A percentile compares a stretch with the other conserved stretches of the same genome.
These are phyloP conservation scores for Mycosphaerella arachidis DNA, from an alignment of 2,329 filamentous ascomycete genomes.

Conservation along the genomic window DNA sequence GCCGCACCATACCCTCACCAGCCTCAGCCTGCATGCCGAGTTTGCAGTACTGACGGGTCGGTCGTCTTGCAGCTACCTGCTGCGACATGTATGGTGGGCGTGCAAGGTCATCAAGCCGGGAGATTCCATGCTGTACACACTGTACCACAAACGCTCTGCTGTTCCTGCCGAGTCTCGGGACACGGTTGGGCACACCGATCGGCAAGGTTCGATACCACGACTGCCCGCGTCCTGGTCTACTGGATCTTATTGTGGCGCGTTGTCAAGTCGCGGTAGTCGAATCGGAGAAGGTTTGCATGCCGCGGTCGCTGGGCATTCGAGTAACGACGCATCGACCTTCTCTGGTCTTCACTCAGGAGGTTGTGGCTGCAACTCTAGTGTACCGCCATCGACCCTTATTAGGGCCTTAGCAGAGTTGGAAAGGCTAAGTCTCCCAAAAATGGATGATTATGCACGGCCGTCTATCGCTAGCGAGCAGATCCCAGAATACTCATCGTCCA, in stretches of 20 bases:
- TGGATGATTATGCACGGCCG: slow-evolving; percentile 11
- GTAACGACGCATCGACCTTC: neutral
- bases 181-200: slow-evolving; percentile 1
- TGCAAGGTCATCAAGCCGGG: neutral
- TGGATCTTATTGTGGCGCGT: slow-evolving; percentile 8
- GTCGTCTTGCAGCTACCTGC: neutral
- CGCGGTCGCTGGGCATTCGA: neutral
- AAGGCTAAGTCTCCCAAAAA: slow-evolving; percentile 6
- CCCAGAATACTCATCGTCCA: slow-evolving; percentile 12
- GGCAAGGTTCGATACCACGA: neutral
- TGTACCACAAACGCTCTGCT: neutral
- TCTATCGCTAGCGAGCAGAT: slow-evolving; percentile 13
- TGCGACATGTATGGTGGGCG: neutral
- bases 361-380: slow-evolving; percentile 9
- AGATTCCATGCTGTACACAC: neutral
- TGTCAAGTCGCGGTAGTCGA: slow-evolving; percentile 3
- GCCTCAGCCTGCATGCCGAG: neutral
- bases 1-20: neutral
- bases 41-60: neutral
- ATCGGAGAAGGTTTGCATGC: slow-evolving; percentile 9
- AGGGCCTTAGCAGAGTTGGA: neutral
- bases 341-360: slow-evolving; percentile 1
- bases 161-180: slow-evolving; percentile 4
- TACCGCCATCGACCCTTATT: slow-evolving; percentile 2
- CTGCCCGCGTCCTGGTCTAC: neutral